A percentile compares a stretch with the other conserved stretches of the same genome.
phyloP scores from a whole-genome alignment of 164 flowering plant species.

The Sextonia rubra region DNA sequence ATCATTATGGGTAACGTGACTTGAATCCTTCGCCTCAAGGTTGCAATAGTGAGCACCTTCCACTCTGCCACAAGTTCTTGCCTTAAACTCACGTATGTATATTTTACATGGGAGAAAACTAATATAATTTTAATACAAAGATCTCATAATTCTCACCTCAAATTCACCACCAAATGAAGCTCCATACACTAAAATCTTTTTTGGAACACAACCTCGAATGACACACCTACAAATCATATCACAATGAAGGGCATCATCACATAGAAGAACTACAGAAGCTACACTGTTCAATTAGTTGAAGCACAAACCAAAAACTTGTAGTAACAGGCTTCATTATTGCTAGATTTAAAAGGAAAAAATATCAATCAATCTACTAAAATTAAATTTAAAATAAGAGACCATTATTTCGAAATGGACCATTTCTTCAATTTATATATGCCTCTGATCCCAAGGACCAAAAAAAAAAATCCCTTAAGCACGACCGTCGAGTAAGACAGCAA shows the following conservation, averaged over 20 bases:
- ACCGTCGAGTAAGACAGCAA: neutral
- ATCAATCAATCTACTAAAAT: neutral
- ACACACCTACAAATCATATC: conserved; percentile 63
- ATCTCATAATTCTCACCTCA: conserved; percentile 54
- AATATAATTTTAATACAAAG: neutral
- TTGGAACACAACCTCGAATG: conserved; percentile 97
- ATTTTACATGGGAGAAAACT: no score
- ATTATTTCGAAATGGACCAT: no score
- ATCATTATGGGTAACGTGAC: no score
- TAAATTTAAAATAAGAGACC: neutral
- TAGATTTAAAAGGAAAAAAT: neutral
- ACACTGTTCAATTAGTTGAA: neutral
- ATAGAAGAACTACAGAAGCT: neutral
- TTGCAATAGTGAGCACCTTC: no score
- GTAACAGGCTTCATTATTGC: neutral
- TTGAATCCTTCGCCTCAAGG: no score
- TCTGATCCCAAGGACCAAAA: neutral
- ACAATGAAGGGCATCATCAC: neutral
- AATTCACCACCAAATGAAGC: conserved; percentile 83
- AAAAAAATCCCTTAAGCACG: neutral
- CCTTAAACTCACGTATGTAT: neutral
- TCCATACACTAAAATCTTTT: conserved; percentile 94
- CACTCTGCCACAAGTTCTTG: no score
- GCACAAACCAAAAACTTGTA: neutral
- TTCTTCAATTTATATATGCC: neutral